These are phyloP conservation scores for Aspergillus fumigatus DNA, from an alignment of 2,329 filamentous ascomycete genomes.

Conservation along the genomic window DNA sequence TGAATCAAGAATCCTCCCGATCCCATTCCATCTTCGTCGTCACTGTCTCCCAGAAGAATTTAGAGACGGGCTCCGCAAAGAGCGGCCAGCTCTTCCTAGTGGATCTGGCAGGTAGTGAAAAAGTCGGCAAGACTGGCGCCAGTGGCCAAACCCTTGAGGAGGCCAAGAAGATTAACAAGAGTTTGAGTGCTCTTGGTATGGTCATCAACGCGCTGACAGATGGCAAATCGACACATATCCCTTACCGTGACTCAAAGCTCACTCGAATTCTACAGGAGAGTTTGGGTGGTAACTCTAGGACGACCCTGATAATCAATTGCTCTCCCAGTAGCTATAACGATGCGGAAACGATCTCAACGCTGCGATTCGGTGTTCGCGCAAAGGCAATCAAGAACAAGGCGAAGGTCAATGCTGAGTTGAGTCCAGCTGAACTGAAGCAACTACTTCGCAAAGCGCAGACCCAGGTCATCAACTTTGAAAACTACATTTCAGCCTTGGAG, in stretches of 20 bases:
- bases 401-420: conserved; percentile 98
- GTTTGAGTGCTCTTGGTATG: conserved; percentile 95
- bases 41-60: conserved; percentile 95
- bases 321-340: conserved; percentile 99
- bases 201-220: conserved; percentile 97
- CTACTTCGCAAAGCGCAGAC: conserved; percentile 88
- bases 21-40: conserved; percentile 98
- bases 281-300: conserved; percentile 93
- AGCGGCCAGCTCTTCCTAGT: conserved; percentile 96
- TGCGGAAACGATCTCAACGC: conserved; percentile 83
- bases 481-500: conserved; percentile 78
- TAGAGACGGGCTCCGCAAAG: conserved; percentile 92
- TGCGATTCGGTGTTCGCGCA: conserved; percentile 91
- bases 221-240: conserved; percentile 92
- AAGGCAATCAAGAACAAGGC: conserved; percentile 99
- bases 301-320: conserved; percentile 98
- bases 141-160: conserved; percentile 96
- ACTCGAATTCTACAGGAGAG: conserved; percentile 97
- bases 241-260: conserved; percentile 96
- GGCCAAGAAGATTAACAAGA: conserved; percentile 99
- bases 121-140: conserved; percentile 96
- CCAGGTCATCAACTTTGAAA: conserved; percentile 83
- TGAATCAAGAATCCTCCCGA: conserved; percentile 97
- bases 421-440: conserved; percentile 88
- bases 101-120: conserved; percentile 96